A percentile compares a stretch with the other conserved stretches of the same genome.
Evolutionary conservation across 768 basidiomycete genomes (phyloP).

Genomic region (Guyanaporus albipodus): DNA sequence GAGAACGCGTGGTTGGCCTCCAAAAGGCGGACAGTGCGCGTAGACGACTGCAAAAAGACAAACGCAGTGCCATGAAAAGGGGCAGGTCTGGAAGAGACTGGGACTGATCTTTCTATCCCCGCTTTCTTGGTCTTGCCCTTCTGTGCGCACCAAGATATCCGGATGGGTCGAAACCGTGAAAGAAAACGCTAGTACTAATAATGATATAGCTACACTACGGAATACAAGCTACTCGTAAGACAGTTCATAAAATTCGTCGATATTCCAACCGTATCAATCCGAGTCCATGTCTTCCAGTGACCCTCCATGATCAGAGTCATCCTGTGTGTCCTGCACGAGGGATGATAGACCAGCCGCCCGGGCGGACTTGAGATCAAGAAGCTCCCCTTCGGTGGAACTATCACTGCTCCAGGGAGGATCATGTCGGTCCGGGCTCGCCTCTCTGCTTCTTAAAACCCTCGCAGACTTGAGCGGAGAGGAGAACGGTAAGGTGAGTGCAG

Average conservation of each 20-base stretch:
- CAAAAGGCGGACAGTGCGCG: slow-evolving; percentile 19
- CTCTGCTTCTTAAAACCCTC: slow-evolving; percentile 19
- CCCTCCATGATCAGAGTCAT: slow-evolving; percentile 21
- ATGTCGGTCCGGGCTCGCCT: slow-evolving; percentile 28
- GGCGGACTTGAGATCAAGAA: slow-evolving; percentile 11
- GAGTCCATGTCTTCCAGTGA: slow-evolving; percentile 20
- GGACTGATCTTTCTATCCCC: too few species aligned
- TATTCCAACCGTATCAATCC: slow-evolving; percentile 8
- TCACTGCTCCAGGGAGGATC: slow-evolving; percentile 56
- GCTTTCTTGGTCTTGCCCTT: too few species aligned
- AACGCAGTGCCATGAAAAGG: slow-evolving; percentile 23
- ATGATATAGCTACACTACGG: slow-evolving; percentile 3
- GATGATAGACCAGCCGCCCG: slow-evolving; percentile 8
- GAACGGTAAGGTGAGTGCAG: slow-evolving; percentile 40
- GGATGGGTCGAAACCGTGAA: too few species aligned
- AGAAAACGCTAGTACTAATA: too few species aligned
- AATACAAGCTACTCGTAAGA: slow-evolving; percentile 1
- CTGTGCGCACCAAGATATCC: too few species aligned
- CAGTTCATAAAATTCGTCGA: too few species aligned
- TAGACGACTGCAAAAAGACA: slow-evolving; percentile 26
- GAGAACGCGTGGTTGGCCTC: slow-evolving; percentile 21
- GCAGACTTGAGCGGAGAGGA: slow-evolving; percentile 22
- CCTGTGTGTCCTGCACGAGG: slow-evolving; percentile 4
- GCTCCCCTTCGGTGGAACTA: slow-evolving; percentile 50
- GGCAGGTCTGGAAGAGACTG: slow-evolving; percentile 27